Percentiles rank a stretch among this genome's conserved stretches.
Evolutionary conservation across 345 rosid genomes (phyloP).

Genomic region (Eucalyptus polybractea): DNA sequence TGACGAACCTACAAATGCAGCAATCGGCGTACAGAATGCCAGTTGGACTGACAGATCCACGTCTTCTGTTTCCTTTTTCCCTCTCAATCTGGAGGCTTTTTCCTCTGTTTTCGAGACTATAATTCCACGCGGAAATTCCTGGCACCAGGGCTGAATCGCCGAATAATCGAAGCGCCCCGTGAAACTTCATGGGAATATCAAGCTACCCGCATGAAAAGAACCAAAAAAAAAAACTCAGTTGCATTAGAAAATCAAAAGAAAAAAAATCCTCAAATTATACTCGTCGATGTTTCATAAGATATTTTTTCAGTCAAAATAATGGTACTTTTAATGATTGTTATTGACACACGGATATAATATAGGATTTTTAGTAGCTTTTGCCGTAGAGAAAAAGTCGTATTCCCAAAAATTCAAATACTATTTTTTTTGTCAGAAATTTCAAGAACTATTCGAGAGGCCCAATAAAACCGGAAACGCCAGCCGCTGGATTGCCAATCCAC

Average conservation of each 20-base stretch:
- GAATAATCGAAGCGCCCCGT: not conserved
- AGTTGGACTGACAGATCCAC: not conserved
- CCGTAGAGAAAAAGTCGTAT: not conserved
- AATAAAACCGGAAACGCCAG: not conserved
- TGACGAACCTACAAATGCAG: not conserved
- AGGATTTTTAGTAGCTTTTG: not conserved
- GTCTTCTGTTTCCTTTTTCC: not conserved
- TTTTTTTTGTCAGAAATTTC: no score
- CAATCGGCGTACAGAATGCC: not conserved
- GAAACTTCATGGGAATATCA: not conserved
- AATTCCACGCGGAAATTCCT: not conserved
- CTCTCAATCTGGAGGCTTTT: not conserved
- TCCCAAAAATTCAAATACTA: not conserved
- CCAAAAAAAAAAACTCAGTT: not conserved
- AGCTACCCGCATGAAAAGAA: not conserved
- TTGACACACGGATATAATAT: accelerated
- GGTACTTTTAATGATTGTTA: accelerated
- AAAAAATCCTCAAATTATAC: not conserved
- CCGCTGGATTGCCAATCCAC: not conserved
- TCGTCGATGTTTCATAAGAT: accelerated
- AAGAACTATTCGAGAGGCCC: not conserved
- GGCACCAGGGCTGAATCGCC: not conserved
- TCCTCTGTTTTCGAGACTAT: not conserved
- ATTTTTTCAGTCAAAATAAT: no score
- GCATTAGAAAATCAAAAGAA: not conserved